phyloP scores from a whole-genome alignment of 2,329 filamentous ascomycete genomes.

The Neofusicoccum cordaticola region DNA sequence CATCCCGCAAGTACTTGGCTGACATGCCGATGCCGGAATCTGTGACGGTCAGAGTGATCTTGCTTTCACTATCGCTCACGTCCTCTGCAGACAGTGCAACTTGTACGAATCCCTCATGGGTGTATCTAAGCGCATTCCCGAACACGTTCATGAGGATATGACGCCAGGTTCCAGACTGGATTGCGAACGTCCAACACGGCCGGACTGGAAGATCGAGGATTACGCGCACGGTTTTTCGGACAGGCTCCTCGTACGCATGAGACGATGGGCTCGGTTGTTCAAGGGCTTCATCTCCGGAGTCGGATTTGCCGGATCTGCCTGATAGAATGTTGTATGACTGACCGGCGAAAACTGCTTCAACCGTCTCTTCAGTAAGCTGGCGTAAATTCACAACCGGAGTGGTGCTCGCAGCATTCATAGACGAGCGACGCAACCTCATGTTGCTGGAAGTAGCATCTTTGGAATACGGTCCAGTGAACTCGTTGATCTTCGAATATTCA shows the following conservation, averaged over 20 bases:
- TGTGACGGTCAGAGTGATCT: constrained; percentile 29
- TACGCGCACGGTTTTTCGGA: constrained; percentile 28
- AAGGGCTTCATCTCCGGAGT: neutral
- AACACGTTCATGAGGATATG: constrained; percentile 63
- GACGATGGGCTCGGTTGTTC: neutral
- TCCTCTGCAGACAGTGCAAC: neutral
- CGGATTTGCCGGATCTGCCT: too few species aligned
- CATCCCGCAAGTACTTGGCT: constrained; percentile 34
- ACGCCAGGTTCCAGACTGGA: constrained; percentile 51
- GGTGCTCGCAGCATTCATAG: neutral
- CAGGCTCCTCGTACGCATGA: neutral
- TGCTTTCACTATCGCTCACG: neutral
- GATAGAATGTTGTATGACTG: neutral
- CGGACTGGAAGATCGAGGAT: constrained; percentile 52
- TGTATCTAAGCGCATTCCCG: constrained; percentile 63
- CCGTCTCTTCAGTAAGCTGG: constrained; percentile 34
- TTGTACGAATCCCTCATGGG: constrained; percentile 23
- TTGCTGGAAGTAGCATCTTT: constrained; percentile 18
- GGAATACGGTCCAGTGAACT: constrained; percentile 19
- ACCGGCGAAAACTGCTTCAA: constrained; percentile 29
- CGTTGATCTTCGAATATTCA: constrained; percentile 38
- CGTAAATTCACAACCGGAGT: constrained; percentile 28
- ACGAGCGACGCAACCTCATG: neutral
- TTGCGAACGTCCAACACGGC: constrained; percentile 50
- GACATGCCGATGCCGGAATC: constrained; percentile 41